Conservation (phyloP, 2,329 filamentous ascomycete genomes). For the Fusarium multiceps region DNA sequence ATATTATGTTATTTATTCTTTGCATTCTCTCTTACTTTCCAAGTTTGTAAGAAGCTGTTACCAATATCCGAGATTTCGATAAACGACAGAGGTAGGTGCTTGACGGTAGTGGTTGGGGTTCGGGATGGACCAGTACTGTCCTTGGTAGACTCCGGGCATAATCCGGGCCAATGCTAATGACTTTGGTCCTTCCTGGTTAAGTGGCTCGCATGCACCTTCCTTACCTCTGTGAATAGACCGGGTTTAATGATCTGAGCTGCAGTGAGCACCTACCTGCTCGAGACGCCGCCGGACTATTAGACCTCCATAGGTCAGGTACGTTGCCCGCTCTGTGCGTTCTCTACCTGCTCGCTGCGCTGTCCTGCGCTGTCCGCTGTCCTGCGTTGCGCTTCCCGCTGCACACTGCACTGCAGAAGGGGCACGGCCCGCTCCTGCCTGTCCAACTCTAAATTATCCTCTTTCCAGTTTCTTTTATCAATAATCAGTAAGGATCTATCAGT, state of each 20-base stretch:
- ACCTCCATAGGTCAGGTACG: neutral
- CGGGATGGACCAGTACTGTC: neutral
- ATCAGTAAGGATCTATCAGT: neutral
- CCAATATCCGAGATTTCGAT: neutral
- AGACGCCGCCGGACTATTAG: neutral
- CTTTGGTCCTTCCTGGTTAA: neutral
- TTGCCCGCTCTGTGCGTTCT: neutral
- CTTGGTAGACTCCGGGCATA: neutral
- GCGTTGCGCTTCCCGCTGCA: neutral
- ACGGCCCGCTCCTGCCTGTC: constrained; percentile 1
- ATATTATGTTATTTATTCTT: neutral
- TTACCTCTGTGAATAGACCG: neutral
- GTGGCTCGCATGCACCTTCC: neutral
- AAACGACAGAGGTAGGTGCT: neutral
- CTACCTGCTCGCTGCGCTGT: neutral
- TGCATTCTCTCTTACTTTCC: neutral
- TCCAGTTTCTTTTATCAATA: neutral
- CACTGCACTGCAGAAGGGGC: neutral
- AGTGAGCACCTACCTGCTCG: neutral
- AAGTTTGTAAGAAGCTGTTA: neutral
- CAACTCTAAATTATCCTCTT: constrained; percentile 8
- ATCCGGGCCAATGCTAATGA: neutral
- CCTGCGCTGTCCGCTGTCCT: neutral
- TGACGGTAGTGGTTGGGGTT: neutral
- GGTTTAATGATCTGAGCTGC: constrained; percentile 1